Evolutionary conservation across 2,329 filamentous ascomycete genomes (phyloP), one percentile per base, ranked within the genome.

Genomic region (Lecanoromycetidae sp.): DNA sequence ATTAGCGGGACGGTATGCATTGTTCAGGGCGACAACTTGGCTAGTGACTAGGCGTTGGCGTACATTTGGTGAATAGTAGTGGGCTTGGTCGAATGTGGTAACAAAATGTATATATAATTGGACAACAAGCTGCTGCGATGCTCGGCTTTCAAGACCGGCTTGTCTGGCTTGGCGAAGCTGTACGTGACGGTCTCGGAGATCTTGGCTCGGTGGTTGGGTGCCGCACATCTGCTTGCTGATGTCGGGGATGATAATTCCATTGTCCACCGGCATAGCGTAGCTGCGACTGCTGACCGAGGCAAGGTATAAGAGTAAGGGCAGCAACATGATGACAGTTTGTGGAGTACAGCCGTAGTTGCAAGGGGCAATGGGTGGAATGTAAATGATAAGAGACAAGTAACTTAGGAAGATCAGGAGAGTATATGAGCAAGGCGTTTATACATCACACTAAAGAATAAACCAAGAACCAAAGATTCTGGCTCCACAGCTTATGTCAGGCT

Each of bases 21-120:
- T 60, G 62, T 74, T 74, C 7, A 68, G 56, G 33, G 63, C 62
- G 8, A 56, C 55, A 44, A 64, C 38, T 58, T 66, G 65, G 10
- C 55, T 54, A 43, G 53, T 54, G 43, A 66, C 54, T 60, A 66
- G 64, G 26, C 51, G 52, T 47, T 62, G 59, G 3, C 60, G 58
- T 13, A 64, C 59, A 26, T 56, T 23, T n/a, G 54, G 41, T 4
- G 55, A 46, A 32, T 48, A 52, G 22, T 20, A 50, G 13, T 52
- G 41, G 3, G 52, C 54, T 37, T 60, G 53, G 4, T 57, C 59
- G 32, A 56, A 54, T 48, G 60, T 62, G 44, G 58, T 61, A 33
- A 70, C 56, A 34, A 70, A 60, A 52, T 70, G 67, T 43, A 70
- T 65, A 57, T 64, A 69, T 17, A 62, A 66, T 7, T 65, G 60